Conservation (phyloP, 495 filamentous ascomycete species). For the Lineolata rhizophorae region DNA sequence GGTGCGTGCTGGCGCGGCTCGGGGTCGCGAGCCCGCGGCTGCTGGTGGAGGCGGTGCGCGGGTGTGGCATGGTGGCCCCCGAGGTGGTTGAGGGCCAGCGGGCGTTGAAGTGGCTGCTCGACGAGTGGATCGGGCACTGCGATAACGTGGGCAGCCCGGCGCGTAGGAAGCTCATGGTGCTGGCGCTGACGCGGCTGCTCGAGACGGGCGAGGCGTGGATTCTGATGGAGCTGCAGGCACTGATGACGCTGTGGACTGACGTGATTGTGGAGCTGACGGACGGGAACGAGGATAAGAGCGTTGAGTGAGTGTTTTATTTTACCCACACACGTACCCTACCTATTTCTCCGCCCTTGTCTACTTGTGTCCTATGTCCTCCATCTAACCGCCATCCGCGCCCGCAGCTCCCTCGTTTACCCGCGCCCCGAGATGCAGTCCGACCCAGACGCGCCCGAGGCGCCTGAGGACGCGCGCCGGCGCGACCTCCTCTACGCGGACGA, state of each 20-base stretch:
- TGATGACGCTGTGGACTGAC: constrained; percentile 49
- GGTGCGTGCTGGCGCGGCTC: constrained; percentile 61
- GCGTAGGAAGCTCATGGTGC: constrained; percentile 57
- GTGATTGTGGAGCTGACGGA: constrained; percentile 41
- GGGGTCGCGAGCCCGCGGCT: constrained; percentile 42
- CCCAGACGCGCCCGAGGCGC: constrained; percentile 42
- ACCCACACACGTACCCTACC: too few relatives aligned
- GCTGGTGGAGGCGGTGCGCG: constrained; percentile 34
- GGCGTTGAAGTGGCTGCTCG: constrained; percentile 52
- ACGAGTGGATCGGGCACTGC: constrained; percentile 77
- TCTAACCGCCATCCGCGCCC: too few relatives aligned
- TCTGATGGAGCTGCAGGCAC: constrained; percentile 34
- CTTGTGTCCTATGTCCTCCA: neutral
- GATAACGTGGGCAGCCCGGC: constrained; percentile 55
- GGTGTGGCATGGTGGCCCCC: constrained; percentile 19
- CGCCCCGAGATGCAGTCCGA: neutral
- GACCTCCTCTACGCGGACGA: constrained; percentile 40
- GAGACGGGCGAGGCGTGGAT: constrained; percentile 38
- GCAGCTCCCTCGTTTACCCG: constrained; percentile 26
- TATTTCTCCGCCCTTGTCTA: neutral
- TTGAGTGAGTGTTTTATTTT: constrained; percentile 24
- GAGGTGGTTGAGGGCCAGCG: constrained; percentile 26
- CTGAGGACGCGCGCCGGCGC: constrained; percentile 33
- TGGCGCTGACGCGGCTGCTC: constrained; percentile 64
- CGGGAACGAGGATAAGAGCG: constrained; percentile 23